Percentiles rank a stretch among this genome's conserved stretches.
Conservation (phyloP, 768 basidiomycete species). For the Ephemerocybe angulata region DNA sequence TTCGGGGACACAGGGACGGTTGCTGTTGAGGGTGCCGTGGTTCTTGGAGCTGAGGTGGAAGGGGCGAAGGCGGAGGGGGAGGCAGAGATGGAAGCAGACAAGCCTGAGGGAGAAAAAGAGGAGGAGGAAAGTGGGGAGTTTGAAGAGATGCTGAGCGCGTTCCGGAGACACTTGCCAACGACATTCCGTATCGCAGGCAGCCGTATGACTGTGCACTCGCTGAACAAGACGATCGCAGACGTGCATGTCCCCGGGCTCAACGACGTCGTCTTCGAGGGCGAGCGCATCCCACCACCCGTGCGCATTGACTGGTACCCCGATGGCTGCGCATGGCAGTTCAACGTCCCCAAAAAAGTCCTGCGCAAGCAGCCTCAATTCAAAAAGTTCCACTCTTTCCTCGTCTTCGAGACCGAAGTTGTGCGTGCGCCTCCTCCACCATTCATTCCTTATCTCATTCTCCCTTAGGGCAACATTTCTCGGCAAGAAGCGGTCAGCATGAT, state of each 20-base stretch:
- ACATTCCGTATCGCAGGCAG: conserved; percentile 92
- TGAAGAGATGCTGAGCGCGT: conserved; percentile 60
- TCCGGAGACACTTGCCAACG: conserved; percentile 78
- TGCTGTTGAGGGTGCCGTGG: too few relatives aligned
- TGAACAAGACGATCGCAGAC: conserved; percentile 76
- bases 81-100: too few relatives aligned
- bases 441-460: neutral
- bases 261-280: conserved; percentile 71
- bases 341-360: conserved; percentile 83
- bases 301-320: conserved; percentile 94
- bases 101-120: too few relatives aligned
- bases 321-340: conserved; percentile 95
- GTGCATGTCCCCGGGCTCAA: conserved; percentile 76
- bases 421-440: conserved; percentile 19
- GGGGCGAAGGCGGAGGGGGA: too few relatives aligned
- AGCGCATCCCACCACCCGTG: conserved; percentile 70
- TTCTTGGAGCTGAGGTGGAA: too few relatives aligned
- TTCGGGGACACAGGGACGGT: conserved; percentile 59
- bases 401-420: conserved; percentile 97
- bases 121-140: too few relatives aligned
- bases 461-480: conserved; percentile 88
- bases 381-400: conserved; percentile 92
- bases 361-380: conserved; percentile 89
- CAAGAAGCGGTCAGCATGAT: conserved; percentile 99
- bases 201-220: conserved; percentile 66